A percentile compares a stretch with the other conserved stretches of the same genome.
These are phyloP conservation scores for Trichosanthes cucumerina DNA, from an alignment of 306 rosid species.

Conservation along the genomic window DNA sequence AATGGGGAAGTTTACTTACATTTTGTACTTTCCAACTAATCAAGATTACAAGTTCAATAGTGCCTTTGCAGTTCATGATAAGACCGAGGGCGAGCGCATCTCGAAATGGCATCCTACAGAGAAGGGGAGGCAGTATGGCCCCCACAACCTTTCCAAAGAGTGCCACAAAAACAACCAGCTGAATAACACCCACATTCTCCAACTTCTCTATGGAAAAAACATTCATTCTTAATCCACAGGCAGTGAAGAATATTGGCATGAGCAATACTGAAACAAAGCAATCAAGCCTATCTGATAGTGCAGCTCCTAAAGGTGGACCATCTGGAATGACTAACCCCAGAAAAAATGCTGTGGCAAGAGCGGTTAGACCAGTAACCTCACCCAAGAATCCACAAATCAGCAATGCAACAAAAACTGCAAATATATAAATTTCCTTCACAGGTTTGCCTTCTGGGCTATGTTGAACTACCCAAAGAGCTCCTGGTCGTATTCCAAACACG, in stretches of 20 bases:
- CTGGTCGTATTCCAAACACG: constrained; percentile 47
- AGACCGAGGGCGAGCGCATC: constrained; percentile 52
- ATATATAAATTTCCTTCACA: constrained; percentile 48
- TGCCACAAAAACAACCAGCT: neutral
- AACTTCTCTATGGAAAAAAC: neutral
- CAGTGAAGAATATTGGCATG: constrained; percentile 22
- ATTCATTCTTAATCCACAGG: constrained; percentile 13
- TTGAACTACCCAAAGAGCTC: constrained; percentile 42
- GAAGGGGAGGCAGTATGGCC: constrained; percentile 41
- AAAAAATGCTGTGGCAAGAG: constrained; percentile 27
- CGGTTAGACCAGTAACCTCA: constrained; percentile 71
- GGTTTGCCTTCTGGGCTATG: constrained; percentile 72
- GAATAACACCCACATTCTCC: constrained; percentile 3
- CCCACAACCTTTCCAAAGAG: constrained; percentile 21
- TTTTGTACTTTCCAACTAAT: constrained; percentile 10
- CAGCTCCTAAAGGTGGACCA: constrained; percentile 27
- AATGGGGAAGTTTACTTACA: constrained; percentile 21
- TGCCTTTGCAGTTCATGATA: constrained; percentile 59
- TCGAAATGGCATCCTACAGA: constrained; percentile 43
- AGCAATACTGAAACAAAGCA: constrained; percentile 18
- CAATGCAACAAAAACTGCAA: constrained; percentile 58
- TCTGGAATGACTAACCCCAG: constrained; percentile 22
- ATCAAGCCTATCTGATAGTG: constrained; percentile 20
- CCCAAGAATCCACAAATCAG: constrained; percentile 72
- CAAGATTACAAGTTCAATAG: constrained; percentile 38